These are phyloP conservation scores for Backusella parvicylindrica DNA, from an alignment of 192 early-diverging fungal species.

Conservation along the genomic window DNA sequence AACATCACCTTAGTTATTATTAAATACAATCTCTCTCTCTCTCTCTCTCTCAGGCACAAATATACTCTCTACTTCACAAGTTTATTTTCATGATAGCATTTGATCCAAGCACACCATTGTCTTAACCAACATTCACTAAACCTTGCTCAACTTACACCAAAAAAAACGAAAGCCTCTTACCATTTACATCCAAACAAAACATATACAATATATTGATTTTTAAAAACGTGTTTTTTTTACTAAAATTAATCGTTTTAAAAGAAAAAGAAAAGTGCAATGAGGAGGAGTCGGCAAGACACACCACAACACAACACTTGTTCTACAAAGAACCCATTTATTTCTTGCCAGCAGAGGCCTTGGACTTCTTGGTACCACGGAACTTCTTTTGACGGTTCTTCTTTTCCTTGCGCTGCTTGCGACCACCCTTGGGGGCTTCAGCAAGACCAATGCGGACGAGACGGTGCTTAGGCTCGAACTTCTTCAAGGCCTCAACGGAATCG, in stretches of 20 bases:
- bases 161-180: not conserved
- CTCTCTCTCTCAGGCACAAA: not conserved
- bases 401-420: slow-evolving; percentile 99
- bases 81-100: too few relatives aligned
- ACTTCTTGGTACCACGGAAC: slow-evolving; percentile 95
- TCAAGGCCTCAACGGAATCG: slow-evolving; percentile 88
- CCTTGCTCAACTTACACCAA: too few relatives aligned
- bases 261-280: not conserved
- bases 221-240: not conserved
- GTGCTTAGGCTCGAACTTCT: slow-evolving; percentile 99
- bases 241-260: not conserved
- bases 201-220: not conserved
- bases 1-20: too few relatives aligned
- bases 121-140: too few relatives aligned
- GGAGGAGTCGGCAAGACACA: not conserved
- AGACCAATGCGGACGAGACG: slow-evolving; percentile 68
- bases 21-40: too few relatives aligned
- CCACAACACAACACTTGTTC: not conserved
- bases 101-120: not conserved
- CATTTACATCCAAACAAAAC: not conserved
- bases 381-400: slow-evolving; percentile 99
- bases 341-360: slow-evolving; percentile 54
- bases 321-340: slow-evolving; percentile 21
- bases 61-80: not conserved
- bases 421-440: slow-evolving; percentile 63